A percentile compares a stretch with the other conserved stretches of the same genome.
phyloP scores from a whole-genome alignment of 352 stramenopile genomes.

The Phytopythium kandeliae region DNA sequence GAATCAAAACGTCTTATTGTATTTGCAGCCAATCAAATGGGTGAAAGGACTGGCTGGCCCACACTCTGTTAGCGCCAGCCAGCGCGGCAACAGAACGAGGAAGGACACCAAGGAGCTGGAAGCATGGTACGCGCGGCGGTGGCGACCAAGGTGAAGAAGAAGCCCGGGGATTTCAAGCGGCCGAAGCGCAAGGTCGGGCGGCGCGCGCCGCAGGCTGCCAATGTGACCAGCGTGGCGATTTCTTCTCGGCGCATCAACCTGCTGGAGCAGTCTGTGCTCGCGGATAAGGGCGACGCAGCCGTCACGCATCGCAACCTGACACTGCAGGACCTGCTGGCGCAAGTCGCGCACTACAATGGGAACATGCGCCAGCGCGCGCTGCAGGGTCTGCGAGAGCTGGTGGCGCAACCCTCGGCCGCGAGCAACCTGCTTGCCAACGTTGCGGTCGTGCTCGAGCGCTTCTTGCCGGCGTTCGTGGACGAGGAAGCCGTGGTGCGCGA shows the following conservation, averaged over 20 bases:
- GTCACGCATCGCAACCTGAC: constrained; percentile 62
- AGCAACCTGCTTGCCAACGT: constrained; percentile 70
- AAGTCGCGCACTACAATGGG: constrained; percentile 76
- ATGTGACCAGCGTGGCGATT: constrained; percentile 74
- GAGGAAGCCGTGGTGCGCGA: constrained; percentile 78
- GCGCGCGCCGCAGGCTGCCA: constrained; percentile 54
- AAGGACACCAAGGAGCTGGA: neutral
- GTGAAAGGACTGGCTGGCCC: constrained; percentile 1
- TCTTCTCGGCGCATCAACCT: constrained; percentile 77
- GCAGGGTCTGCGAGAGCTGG: constrained; percentile 59
- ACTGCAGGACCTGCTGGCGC: constrained; percentile 59
- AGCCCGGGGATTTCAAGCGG: constrained; percentile 83
- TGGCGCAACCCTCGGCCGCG: constrained; percentile 23
- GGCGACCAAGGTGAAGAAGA: constrained; percentile 71
- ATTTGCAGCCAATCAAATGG: constrained; percentile 1
- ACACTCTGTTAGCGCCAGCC: neutral
- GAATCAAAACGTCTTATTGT: neutral
- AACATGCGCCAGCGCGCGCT: constrained; percentile 71
- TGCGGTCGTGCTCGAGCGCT: constrained; percentile 65
- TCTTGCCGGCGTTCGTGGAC: constrained; percentile 67
- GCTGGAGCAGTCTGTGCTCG: constrained; percentile 70
- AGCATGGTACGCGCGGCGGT: constrained; percentile 41
- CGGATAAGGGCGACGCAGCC: constrained; percentile 57
- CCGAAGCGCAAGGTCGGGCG: constrained; percentile 83
- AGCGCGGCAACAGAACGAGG: neutral